These are phyloP conservation scores for Pyrenopolyporus hunteri DNA, from an alignment of 495 filamentous ascomycete genomes.

Conservation along the genomic window DNA sequence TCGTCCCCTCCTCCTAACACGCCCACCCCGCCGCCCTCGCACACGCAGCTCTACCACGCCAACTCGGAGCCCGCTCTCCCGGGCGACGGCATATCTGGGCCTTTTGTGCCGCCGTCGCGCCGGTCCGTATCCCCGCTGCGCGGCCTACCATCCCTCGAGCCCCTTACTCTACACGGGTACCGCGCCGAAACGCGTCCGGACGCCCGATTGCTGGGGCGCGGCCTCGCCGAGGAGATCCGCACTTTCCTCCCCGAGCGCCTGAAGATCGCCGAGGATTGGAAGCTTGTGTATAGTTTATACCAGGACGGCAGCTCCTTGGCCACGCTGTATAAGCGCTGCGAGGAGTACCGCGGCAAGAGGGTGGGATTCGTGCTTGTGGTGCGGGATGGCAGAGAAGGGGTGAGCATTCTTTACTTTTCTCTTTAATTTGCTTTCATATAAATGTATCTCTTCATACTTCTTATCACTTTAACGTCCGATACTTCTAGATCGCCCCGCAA, in stretches of 20 bases:
- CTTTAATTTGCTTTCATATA: background rate
- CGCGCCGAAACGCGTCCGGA: constrained; percentile 44
- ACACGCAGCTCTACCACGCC: constrained; percentile 35
- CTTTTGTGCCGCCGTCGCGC: constrained; percentile 45
- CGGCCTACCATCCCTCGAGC: constrained; percentile 52
- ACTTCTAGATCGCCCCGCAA: too few species aligned
- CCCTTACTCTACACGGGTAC: constrained; percentile 51
- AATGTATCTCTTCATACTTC: background rate
- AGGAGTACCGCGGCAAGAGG: constrained; percentile 63
- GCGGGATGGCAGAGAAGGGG: constrained; percentile 72
- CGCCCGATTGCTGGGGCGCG: constrained; percentile 64
- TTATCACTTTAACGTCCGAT: background rate
- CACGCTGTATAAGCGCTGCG: constrained; percentile 83
- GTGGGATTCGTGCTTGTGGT: constrained; percentile 89
- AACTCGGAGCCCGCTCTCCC: constrained; percentile 7
- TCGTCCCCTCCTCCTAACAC: constrained; percentile 21
- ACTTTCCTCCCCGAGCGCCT: constrained; percentile 84
- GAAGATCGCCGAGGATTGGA: constrained; percentile 87
- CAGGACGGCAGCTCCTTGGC: constrained; percentile 85
- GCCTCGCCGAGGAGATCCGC: constrained; percentile 91
- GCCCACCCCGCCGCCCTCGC: constrained; percentile 25
- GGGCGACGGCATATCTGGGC: constrained; percentile 48
- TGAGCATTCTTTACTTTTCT: constrained; percentile 51
- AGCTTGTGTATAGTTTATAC: constrained; percentile 86
- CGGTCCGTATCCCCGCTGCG: constrained; percentile 46